Evolutionary conservation across 305 asterid genomes (phyloP).

Genomic region (Solanum chacoense): DNA sequence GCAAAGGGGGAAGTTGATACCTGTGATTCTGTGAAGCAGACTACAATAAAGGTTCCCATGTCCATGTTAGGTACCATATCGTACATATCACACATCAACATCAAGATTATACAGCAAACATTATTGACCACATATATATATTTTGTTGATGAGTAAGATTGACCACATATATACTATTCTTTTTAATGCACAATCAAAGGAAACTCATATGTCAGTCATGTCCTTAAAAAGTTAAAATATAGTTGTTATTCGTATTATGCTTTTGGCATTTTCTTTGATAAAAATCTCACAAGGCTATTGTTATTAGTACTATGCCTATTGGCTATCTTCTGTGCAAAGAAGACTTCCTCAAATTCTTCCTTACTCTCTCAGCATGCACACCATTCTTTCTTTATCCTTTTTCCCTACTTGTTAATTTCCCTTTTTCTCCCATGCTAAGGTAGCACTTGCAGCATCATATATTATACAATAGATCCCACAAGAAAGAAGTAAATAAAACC

Average conservation of each 20-base stretch:
- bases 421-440: neutral
- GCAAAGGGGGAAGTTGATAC: neutral
- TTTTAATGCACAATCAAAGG: neutral
- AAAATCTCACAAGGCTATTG: neutral
- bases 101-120: neutral
- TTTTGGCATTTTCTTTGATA: neutral
- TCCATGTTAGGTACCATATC: neutral
- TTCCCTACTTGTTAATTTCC: neutral
- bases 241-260: neutral
- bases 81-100: neutral
- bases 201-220: neutral
- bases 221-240: neutral
- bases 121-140: neutral
- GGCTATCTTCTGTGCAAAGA: neutral
- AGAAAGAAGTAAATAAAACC: constrained; percentile 34
- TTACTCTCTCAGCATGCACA: neutral
- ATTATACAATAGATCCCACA: neutral
- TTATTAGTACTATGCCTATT: neutral
- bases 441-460: neutral
- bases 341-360: neutral
- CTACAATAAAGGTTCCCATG: neutral
- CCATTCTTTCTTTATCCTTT: neutral
- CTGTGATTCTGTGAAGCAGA: neutral
- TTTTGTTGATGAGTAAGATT: neutral
- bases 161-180: neutral